Base-by-base conservation (phyloP, 2,329 filamentous ascomycete species). In the Alternaria sp. region DNA sequence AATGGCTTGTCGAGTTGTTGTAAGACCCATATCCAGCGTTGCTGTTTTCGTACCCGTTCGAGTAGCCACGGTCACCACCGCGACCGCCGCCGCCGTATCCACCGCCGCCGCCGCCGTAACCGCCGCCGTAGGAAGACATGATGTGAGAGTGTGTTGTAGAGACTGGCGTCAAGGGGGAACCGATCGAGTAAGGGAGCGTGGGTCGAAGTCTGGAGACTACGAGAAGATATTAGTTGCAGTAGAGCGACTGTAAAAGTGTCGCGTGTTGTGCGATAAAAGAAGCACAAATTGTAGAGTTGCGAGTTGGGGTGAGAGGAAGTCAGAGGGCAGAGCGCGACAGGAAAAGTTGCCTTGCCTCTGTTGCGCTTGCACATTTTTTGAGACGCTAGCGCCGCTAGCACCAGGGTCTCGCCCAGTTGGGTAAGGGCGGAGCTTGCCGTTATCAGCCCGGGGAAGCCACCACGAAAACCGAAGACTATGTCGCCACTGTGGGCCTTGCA, bases 41-140 rank as follows among this genome's bases (percentile, higher is more conserved):
- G 71, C 76, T 78, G 65, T 72, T 68, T 57, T 75, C 86, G 75
- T 87, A 86, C 79, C 86, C 85, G 77, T 86, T 85, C 59, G 83
- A 84, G 75, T 87, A 85, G 68, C 85, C 84, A 68, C 82, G 82
- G 65, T 81, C 80, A 69, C 83, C 82, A 59, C 78, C 78, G 70
- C 81, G 79, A 69, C 83, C 76, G 64, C 84, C 86, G 62, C 77
- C 74, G 67, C 75, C 74, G 57, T 79, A 77, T 57, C 79, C 77
- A 56, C 78, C 78, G 76, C 88, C 86, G 87, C 84, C 86, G 61
- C 77, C 75, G 66, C 76, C 74, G 59, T 79, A 77, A 58, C 79
- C 77, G 61, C 79, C 79, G 76, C 88, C 86, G 88, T 92, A 91
- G 82, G 90, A 92, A 82, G 90, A 92, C 90, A 92, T 93, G 79